Base-by-base conservation (phyloP, 176 grass and related monocot genomes). In the Luzula sylvatica region DNA sequence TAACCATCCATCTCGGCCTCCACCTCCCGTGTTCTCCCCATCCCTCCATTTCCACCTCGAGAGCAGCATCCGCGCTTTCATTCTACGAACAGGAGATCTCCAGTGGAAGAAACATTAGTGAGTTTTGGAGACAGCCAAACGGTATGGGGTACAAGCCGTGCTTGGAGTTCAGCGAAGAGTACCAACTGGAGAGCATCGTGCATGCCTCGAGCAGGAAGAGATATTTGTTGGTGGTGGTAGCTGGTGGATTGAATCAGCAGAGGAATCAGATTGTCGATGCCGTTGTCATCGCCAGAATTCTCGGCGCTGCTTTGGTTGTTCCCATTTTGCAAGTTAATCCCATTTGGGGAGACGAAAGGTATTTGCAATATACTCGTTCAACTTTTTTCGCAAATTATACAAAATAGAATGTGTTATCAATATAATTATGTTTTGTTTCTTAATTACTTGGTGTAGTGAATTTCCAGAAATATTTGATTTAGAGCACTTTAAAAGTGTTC, bases 271-370 rank as follows among this genome's bases (percentile, higher is more conserved):
- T 80, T 25, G 63, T 80, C 39, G 76, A 80, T 52, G 76, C 76
- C 0, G 76, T 80, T 51, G 76, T 73, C 17, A 73, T 80, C 39
- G 76, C 76, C 0, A 44, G 62, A 14, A 73, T 80, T 35, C 76
- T 80, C n/a, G 69, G 76, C 1, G 76, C 76, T 9, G 55, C 69
- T 44, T 58, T 80, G 40, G 76, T 80, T 27, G 63, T 80, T 9
- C 76, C 76, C 1, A 51, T 80, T 35, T 65, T 80, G 42, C 76
- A 80, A 52, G 76, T 80, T 48, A 80, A 80, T 52, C 38, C 52
- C 26, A 63, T 80, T 42, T 80, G 76, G 76, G 63, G 69, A 1
- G 76, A 80, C 50, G 55, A 80, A 61, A 80, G 76, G 76, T 80
- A 32, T 8, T 32, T 32, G 29, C 8, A 32, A 32, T 8, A 32